phyloP scores from a whole-genome alignment of 2,329 filamentous ascomycete species.

The Aspergillus amoenus region DNA sequence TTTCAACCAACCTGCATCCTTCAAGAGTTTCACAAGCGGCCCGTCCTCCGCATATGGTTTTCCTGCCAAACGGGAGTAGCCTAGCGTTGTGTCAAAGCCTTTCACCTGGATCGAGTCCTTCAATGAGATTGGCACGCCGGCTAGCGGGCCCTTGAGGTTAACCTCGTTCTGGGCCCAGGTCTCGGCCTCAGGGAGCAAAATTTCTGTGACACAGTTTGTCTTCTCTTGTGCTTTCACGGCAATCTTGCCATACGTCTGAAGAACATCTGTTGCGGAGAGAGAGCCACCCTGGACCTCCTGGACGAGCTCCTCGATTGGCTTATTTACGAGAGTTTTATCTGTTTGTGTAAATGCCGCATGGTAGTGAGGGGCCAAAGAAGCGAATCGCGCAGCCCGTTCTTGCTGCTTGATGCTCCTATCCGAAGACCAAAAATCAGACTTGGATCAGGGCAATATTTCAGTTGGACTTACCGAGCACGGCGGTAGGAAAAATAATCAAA shows the following conservation, averaged over 20 bases:
- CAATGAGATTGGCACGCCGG: conserved; percentile 81
- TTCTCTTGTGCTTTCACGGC: conserved; percentile 78
- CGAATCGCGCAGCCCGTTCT: conserved; percentile 70
- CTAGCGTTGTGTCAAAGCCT: conserved; percentile 80
- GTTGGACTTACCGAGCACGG: conserved; percentile 62
- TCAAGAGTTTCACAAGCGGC: conserved; percentile 70
- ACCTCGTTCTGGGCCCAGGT: conserved; percentile 62
- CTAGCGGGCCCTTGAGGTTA: conserved; percentile 78
- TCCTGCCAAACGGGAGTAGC: conserved; percentile 71
- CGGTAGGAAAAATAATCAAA: conserved; percentile 70
- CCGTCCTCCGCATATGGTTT: conserved; percentile 70
- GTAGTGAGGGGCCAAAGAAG: conserved; percentile 64
- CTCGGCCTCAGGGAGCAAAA: conserved; percentile 77
- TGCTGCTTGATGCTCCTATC: conserved; percentile 74
- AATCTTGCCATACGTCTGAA: conserved; percentile 85
- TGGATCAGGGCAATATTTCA: not conserved
- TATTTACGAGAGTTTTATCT: conserved; percentile 68
- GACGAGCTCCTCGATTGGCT: conserved; percentile 76
- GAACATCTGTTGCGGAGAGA: conserved; percentile 67
- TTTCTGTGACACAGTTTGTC: conserved; percentile 87
- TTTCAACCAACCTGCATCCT: conserved; percentile 63
- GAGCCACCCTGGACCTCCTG: conserved; percentile 70
- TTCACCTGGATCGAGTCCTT: conserved; percentile 77
- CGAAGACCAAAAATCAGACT: not conserved
- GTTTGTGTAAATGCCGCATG: conserved; percentile 61